Percentiles rank a stretch among this genome's conserved stretches.
These are phyloP conservation scores for Septoria linicola DNA, from an alignment of 2,329 filamentous ascomycete genomes.

Conservation along the genomic window DNA sequence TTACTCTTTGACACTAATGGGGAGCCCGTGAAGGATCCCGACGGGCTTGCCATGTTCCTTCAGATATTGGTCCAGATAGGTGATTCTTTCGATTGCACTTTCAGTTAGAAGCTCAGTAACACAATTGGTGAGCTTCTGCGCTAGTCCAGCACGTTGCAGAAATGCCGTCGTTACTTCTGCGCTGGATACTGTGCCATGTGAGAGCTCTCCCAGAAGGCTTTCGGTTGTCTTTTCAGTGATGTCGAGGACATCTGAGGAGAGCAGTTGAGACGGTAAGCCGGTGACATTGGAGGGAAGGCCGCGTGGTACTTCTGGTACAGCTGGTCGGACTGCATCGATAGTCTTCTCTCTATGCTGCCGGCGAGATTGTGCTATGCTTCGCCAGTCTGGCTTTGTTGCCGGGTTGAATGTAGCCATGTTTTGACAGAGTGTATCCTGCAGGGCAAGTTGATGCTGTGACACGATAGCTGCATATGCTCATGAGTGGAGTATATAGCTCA, in stretches of 20 bases:
- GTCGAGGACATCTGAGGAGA: conserved; percentile 49
- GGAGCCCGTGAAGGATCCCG: conserved; percentile 53
- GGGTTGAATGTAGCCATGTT: background rate
- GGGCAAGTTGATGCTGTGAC: background rate
- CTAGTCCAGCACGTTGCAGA: conserved; percentile 54
- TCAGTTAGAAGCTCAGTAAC: conserved; percentile 45
- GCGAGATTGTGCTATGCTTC: conserved; percentile 48
- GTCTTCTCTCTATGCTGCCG: conserved; percentile 50
- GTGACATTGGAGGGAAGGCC: conserved; percentile 49
- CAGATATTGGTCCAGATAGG: conserved; percentile 44
- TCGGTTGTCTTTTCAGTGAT: conserved; percentile 54
- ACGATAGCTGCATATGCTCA: background rate
- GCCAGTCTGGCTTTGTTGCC: conserved; percentile 38
- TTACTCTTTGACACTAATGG: conserved; percentile 54
- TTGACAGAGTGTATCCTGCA: background rate
- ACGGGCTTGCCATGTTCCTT: conserved; percentile 40
- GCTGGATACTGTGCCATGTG: conserved; percentile 25
- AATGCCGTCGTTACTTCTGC: conserved; percentile 51
- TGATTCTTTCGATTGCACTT: conserved; percentile 41
- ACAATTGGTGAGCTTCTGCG: conserved; percentile 52
- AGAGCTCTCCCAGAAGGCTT: conserved; percentile 44
- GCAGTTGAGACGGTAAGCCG: conserved; percentile 45
- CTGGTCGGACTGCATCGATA: conserved; percentile 44
- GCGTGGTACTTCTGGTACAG: conserved; percentile 40
- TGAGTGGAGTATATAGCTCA: background rate